These are phyloP conservation scores for Saprolegnia parasitica DNA, from an alignment of 352 stramenopile species.

Conservation along the genomic window DNA sequence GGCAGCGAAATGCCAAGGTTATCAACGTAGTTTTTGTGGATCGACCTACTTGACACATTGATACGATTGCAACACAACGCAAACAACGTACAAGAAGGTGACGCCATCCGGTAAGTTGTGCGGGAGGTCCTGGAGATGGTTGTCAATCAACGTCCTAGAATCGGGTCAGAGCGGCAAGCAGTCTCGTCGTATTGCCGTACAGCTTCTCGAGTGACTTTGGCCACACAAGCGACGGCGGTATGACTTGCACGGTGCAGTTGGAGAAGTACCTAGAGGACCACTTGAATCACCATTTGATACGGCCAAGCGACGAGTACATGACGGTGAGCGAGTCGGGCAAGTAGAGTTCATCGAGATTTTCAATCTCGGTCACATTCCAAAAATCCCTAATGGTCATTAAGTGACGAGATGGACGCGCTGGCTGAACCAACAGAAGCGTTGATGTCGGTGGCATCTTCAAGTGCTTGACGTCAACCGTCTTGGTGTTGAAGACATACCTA, in stretches of 20 bases:
- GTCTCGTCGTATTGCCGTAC: too few relatives aligned
- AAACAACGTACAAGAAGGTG: background rate
- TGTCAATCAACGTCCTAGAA: slow-evolving; percentile 13
- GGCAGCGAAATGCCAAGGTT: slow-evolving; percentile 6
- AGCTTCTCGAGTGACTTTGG: background rate
- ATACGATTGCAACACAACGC: background rate
- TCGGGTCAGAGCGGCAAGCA: too few relatives aligned
- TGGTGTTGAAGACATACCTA: slow-evolving; percentile 7
- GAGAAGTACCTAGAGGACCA: slow-evolving; percentile 6
- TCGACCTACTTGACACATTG: background rate
- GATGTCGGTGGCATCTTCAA: background rate
- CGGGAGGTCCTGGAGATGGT: slow-evolving; percentile 5
- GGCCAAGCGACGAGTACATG: too few relatives aligned
- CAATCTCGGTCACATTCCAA: slow-evolving; percentile 4
- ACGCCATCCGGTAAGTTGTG: slow-evolving; percentile 3
- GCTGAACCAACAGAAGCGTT: background rate
- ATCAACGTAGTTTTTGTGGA: slow-evolving; percentile 7
- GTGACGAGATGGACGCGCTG: background rate
- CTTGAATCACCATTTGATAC: too few relatives aligned
- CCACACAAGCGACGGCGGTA: background rate
- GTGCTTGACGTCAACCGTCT: background rate
- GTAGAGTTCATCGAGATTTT: background rate
- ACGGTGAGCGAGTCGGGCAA: background rate
- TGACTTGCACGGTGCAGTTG: slow-evolving; percentile 11
- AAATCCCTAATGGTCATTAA: background rate